Evolutionary conservation across 2,329 filamentous ascomycete genomes (phyloP).

Genomic region (Ilyonectria robusta): DNA sequence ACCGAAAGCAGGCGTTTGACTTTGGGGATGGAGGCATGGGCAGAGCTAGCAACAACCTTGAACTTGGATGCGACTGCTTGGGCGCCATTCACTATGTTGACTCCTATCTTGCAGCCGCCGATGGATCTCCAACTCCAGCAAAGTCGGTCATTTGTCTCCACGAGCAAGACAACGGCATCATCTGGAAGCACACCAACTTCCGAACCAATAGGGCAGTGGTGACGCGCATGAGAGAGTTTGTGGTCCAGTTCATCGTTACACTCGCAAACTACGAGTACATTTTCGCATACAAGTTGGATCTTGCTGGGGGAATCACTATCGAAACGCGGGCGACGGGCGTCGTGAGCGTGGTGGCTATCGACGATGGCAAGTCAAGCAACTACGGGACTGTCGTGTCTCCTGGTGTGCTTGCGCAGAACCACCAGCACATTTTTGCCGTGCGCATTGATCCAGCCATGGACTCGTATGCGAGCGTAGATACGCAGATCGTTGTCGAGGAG

Average conservation of each 20-base stretch:
- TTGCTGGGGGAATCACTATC: slow-evolving; percentile 72
- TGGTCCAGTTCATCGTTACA: slow-evolving; percentile 79
- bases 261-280: slow-evolving; percentile 79
- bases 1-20: slow-evolving; percentile 80
- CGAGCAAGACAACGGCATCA: slow-evolving; percentile 79
- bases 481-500: slow-evolving; percentile 63
- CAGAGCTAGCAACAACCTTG: slow-evolving; percentile 75
- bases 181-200: slow-evolving; percentile 81
- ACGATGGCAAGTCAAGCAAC: slow-evolving; percentile 63
- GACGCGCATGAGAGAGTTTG: slow-evolving; percentile 72
- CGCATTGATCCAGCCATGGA: slow-evolving; percentile 77
- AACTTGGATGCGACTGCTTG: slow-evolving; percentile 79
- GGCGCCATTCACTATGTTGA: slow-evolving; percentile 77
- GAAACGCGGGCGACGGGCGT: slow-evolving; percentile 78
- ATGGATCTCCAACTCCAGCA: slow-evolving; percentile 66
- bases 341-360: slow-evolving; percentile 72
- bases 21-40: slow-evolving; percentile 80
- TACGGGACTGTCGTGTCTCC: slow-evolving; percentile 76
- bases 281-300: slow-evolving; percentile 69
- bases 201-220: slow-evolving; percentile 74
- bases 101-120: slow-evolving; percentile 64
- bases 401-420: slow-evolving; percentile 76
- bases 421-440: slow-evolving; percentile 78
- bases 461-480: slow-evolving; percentile 59
- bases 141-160: slow-evolving; percentile 77